Evolutionary conservation across 371 early-diverging fungal species (phyloP), one percentile per base, ranked within the genome.

Genomic region (Massospora cicadina): DNA sequence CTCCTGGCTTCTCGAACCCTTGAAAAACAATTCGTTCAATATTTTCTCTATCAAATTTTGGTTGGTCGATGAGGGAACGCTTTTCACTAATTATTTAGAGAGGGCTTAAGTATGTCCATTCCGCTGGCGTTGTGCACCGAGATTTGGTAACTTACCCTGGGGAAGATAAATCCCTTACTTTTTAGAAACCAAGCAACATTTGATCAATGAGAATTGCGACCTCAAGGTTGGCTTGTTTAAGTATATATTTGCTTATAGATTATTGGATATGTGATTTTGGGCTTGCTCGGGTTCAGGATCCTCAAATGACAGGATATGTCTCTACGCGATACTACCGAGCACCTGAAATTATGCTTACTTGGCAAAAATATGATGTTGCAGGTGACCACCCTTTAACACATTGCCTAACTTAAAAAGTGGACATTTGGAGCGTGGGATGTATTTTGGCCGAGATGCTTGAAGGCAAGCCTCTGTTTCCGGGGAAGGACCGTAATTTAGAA

Each of bases 301-400:
- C 90, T 59, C 89, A 90, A 72, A 91, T 84, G 89, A 95, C 97
- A 21, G 97, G 93, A 58, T 98, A 98, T 75, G 95, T 98, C 61
- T 98, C 98, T 75, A 96, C 99, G 32, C 82, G 98, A 67, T 98
- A 95, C 76, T 99, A 99, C 77, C 82, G 99, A 63, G 97, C 98
- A n/a, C 99, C 99, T 1, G 99, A 98, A 79, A 81, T 97, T 17
- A 95, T 99, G 89, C 75, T 98, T 65, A 97, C 97, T n/a, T 89
- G 90, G 90, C 93, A 92, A 72, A 90, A 90, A 69, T 99, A 98
- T 75, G 91, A 89, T 64, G 89, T 90, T 55, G 92, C 86, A n/a
- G 85, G 87, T 80, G 85, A 72, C 26, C 24, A 10, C n/a, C n/a
- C n/a, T n/a, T n/a, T n/a, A n/a, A n/a, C n/a, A n/a, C n/a, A n/a